A percentile compares a stretch with the other conserved stretches of the same genome.
Evolutionary conservation across 129 eudicot genomes (phyloP).

Genomic region (Ambrosia artemisiifolia): DNA sequence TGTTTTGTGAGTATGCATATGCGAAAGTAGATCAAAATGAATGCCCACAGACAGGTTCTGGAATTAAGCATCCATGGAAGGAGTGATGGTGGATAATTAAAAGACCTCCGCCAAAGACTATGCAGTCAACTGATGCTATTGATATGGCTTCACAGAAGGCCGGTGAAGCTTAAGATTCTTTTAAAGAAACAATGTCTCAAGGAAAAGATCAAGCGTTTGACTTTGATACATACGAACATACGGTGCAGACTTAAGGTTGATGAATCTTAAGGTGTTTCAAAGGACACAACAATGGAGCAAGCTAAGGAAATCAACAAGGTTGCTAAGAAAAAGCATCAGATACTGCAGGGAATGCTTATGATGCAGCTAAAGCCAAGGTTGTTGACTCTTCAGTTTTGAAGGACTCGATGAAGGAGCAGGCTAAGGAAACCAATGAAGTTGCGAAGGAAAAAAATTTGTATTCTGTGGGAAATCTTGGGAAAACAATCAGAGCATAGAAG

Average conservation of each 20-base stretch:
- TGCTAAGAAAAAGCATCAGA: slow-evolving; percentile 48
- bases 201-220: slow-evolving; percentile 17
- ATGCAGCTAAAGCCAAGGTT: slow-evolving; percentile 18
- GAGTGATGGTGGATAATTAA: slow-evolving; percentile 4
- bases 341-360: not conserved
- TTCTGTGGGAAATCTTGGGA: slow-evolving; percentile 44
- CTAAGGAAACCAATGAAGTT: slow-evolving; percentile 34
- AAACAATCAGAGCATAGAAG: slow-evolving; percentile 22
- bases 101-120: slow-evolving; percentile 1
- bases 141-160: slow-evolving; percentile 20
- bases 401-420: slow-evolving; percentile 27
- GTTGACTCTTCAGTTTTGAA: slow-evolving; percentile 28
- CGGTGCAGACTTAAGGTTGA: slow-evolving; percentile 21
- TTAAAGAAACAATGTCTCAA: not conserved
- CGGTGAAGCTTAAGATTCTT: not conserved
- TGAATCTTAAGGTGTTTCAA: slow-evolving; percentile 27
- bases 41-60: slow-evolving; percentile 31
- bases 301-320: slow-evolving; percentile 40
- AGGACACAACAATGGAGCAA: slow-evolving; percentile 16
- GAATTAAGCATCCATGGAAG: slow-evolving; percentile 17
- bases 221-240: not conserved
- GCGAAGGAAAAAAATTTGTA: slow-evolving; percentile 52
- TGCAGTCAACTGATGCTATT: slow-evolving; percentile 14
- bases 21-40: slow-evolving; percentile 15
- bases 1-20: slow-evolving; percentile 26